Evolutionary conservation across 208 protist species (phyloP), one percentile per base, ranked within the genome.

Genomic region (Balamuthia mandrillaris): DNA sequence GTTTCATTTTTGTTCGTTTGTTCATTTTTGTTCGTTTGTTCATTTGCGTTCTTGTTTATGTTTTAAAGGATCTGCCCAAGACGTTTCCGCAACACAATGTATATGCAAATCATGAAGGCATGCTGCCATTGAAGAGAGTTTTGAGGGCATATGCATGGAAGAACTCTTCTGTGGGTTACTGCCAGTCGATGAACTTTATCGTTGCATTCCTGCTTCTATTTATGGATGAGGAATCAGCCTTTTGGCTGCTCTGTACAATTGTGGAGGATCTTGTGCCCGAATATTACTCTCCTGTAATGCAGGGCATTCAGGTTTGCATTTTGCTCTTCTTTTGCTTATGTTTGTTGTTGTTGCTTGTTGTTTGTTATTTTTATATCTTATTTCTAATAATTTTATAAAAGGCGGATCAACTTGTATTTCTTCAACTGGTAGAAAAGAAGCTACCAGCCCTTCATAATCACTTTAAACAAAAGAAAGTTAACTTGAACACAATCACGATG

Each of bases 141-240:
- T 51, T 81, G 47, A 81, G 27, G 10, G 45, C 72, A 3, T 81
- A 81, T 21, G 18, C 72, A n/a, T 81, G 72, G 72, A 61, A 81
- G 72, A 81, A 81, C 52, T 81, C 72, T 7, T 81, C 72, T 27
- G 61, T 81, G 51, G 66, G 66, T 24, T 77, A 77, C 9, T 77
- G 66, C 29, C 66, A 77, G 39, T 21, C 66, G n/a, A 77, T 51
- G 66, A 45, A 51, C 44, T 77, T 72, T 33, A 72, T 72, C 27
- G 61, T 31, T 42, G 61, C 24, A 37, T 72, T 72, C 35, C 35
- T 72, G n/a, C 35, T 72, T 42, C 35, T 72, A 31, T 72, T 72
- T n/a, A 72, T 72, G 61, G 61, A 72, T 39, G 61, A 72, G 35
- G 61, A 72, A 72, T 72, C 61, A 33, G 29, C 61, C 3, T 72